Percentiles rank a stretch among this genome's conserved stretches.
phyloP scores from a whole-genome alignment of 768 basidiomycete genomes.

The Epithele typhae region DNA sequence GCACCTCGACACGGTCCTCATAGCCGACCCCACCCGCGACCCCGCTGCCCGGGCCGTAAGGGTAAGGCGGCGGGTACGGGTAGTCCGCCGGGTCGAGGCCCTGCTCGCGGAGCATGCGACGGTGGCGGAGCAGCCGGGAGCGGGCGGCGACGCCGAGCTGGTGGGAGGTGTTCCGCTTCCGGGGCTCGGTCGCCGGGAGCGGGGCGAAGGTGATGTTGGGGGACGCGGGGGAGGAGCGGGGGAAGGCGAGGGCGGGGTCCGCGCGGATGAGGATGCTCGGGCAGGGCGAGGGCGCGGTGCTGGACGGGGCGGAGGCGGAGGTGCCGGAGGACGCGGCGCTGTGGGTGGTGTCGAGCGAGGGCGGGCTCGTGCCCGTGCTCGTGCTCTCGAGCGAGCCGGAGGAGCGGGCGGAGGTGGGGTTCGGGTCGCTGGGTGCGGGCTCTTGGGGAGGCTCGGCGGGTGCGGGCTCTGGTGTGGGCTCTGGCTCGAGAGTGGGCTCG shows the following conservation, averaged over 20 bases:
- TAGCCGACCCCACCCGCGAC: constrained; percentile 1
- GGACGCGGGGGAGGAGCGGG: constrained; percentile 5
- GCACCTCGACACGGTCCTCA: constrained; percentile 4
- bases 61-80: background rate
- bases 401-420: constrained; percentile 10
- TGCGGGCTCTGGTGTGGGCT: no score
- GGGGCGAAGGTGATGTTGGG: constrained; percentile 32
- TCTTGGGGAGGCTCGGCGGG: no score
- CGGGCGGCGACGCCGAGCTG: constrained; percentile 34
- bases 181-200: constrained; percentile 27
- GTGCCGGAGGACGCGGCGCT: background rate
- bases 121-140: constrained; percentile 29
- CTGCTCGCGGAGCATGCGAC: constrained; percentile 22
- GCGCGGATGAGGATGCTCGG: constrained; percentile 16
- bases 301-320: constrained; percentile 4
- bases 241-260: constrained; percentile 16
- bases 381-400: constrained; percentile 11
- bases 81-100: constrained; percentile 7
- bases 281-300: constrained; percentile 11
- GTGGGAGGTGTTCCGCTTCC: constrained; percentile 25
- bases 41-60: constrained; percentile 9
- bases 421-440: constrained; percentile 6
- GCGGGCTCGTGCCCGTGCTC: background rate
- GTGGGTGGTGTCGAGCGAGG: constrained; percentile 6
- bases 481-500: no score